Percentiles rank a stretch among this genome's conserved stretches.
Conservation (phyloP, 257 asterid species). For the Solanum boliviense region DNA sequence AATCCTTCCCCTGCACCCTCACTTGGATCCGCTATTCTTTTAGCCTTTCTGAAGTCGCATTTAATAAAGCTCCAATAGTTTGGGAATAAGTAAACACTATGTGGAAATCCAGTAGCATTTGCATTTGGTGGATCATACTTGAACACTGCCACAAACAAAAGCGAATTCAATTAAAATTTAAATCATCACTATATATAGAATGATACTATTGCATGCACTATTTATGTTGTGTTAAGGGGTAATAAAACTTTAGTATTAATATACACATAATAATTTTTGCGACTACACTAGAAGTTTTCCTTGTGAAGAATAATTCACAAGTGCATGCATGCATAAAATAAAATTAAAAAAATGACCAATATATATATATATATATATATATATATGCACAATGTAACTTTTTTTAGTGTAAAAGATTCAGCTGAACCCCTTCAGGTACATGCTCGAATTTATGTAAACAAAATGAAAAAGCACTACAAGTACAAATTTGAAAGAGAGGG, state of each 20-base stretch:
- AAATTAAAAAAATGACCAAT: not conserved
- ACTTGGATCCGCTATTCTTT: slow-evolving; percentile 32
- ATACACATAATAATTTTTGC: not conserved
- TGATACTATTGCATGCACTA: not conserved
- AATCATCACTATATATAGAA: not conserved
- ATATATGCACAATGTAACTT: no score
- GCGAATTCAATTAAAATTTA: not conserved
- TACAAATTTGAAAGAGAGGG: not conserved
- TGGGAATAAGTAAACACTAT: slow-evolving; percentile 55
- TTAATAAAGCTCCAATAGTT: slow-evolving; percentile 39
- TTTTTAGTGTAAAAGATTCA: not conserved
- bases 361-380: not conserved
- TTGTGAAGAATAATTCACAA: not conserved
- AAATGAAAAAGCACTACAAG: not conserved
- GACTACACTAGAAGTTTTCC: not conserved
- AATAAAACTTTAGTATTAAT: not conserved
- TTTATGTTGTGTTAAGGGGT: not conserved
- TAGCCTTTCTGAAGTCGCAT: slow-evolving; percentile 46
- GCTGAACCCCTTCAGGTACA: not conserved
- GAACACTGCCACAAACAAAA: slow-evolving; percentile 31
- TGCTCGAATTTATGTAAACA: not conserved
- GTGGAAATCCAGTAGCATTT: slow-evolving; percentile 25
- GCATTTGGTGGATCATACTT: slow-evolving; percentile 62
- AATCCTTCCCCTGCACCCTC: slow-evolving; percentile 51
- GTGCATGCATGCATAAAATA: not conserved